Evolutionary conservation across 2,329 filamentous ascomycete genomes (phyloP), one percentile per base, ranked within the genome.

Genomic region (Colletotrichum graminicola): DNA sequence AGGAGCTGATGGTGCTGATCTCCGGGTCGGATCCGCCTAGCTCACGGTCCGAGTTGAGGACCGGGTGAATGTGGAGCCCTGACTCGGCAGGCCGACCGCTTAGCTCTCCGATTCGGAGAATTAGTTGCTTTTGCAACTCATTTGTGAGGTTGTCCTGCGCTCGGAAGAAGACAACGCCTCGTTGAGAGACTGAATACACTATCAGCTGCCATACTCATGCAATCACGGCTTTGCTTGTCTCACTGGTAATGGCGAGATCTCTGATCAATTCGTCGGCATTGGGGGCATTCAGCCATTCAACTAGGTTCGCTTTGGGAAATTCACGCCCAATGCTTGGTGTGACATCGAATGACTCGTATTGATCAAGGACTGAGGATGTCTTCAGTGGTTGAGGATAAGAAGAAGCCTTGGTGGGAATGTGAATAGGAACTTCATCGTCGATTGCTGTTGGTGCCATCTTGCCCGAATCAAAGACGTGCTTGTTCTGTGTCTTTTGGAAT

Each of bases 81-180:
- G 89, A 91, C 1, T 84, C 84, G 0, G 81, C 74, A 0, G 91
- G 90, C 70, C 88, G 89, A 52, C 89, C 89, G 1, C 86, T 84
- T 12, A 92, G 82, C 75, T 88, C 81, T 11, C 91, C 90, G 2
- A 93, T 83, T 1, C 85, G 84, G 16, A 89, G 83, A 43, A 88
- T 86, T 0, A 92, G 80, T 32, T 85, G 79, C 79, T 92, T 92
- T 75, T 90, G 89, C 7, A 89, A 82, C 0, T 88, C 87, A 74
- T 90, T 86, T 74, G 83, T 84, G 7, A 91, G 79, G 73, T 86
- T 83, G 75, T 89, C 81, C 72, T 92, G 90, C 12, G 84, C 82
- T 18, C 90, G 86, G 78, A 92, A 90, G 79, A 92, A 91, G 51
- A 92, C 89, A 2, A 92, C 90, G 1, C 89, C 89, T 18, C 90